Conservation (phyloP, 805 yeast species). For the Candida saitoana region DNA sequence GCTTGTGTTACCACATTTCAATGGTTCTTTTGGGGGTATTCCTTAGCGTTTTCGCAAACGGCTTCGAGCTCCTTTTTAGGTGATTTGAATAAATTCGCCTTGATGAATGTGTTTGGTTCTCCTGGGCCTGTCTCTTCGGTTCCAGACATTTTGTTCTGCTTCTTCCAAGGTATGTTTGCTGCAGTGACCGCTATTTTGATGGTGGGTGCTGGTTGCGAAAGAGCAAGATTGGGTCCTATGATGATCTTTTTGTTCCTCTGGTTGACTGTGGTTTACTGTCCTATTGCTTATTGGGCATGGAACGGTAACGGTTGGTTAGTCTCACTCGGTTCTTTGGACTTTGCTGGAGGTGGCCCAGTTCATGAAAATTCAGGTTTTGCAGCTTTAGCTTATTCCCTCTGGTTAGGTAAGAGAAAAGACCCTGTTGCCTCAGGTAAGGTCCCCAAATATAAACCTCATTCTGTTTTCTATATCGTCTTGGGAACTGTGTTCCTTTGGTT, state of each 20-base stretch:
- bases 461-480: constrained; percentile 82
- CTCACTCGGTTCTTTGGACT: constrained; percentile 81
- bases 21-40: constrained; percentile 99
- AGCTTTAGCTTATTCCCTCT: constrained; percentile 88
- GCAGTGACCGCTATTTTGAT: constrained; percentile 86
- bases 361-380: constrained; percentile 93
- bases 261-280: constrained; percentile 94
- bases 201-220: constrained; percentile 97
- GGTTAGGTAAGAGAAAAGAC: constrained; percentile 90
- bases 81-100: constrained; percentile 71
- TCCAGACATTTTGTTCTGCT: constrained; percentile 89
- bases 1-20: constrained; percentile 80
- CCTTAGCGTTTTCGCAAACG: constrained; percentile 72
- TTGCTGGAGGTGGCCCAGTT: constrained; percentile 99
- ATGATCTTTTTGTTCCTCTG: constrained; percentile 90
- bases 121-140: constrained; percentile 62
- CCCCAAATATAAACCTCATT: constrained; percentile 92
- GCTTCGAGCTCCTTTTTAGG: constrained; percentile 68
- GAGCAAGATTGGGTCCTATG: constrained; percentile 95
- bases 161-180: constrained; percentile 97
- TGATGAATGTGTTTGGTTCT: constrained; percentile 78
- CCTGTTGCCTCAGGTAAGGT: constrained; percentile 62
- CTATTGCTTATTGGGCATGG: constrained; percentile 98
- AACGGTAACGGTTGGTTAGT: constrained; percentile 88
- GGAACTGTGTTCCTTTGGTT: constrained; percentile 96